Evolutionary conservation across 2,329 filamentous ascomycete species (phyloP).

Genomic region (Aspergillus latus): DNA sequence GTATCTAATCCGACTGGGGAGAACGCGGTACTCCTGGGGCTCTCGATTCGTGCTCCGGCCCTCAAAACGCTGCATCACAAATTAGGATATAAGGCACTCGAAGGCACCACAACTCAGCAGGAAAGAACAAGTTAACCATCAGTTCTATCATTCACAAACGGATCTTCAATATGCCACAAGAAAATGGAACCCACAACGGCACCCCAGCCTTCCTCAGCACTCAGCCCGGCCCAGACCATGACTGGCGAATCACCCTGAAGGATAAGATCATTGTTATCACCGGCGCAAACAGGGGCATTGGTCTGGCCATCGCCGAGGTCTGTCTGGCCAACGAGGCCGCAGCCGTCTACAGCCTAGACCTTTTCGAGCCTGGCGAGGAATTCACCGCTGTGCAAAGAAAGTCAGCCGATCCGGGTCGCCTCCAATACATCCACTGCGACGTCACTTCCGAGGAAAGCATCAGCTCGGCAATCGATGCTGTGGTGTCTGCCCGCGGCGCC

Average conservation of each 20-base stretch:
- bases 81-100: not conserved
- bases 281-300: slow-evolving; percentile 42
- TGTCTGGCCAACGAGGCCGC: slow-evolving; percentile 48
- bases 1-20: not conserved
- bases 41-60: not conserved
- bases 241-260: slow-evolving; percentile 47
- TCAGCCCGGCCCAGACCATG: slow-evolving; percentile 39
- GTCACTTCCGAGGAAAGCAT: slow-evolving; percentile 47
- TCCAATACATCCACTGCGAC: slow-evolving; percentile 49
- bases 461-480: slow-evolving; percentile 41
- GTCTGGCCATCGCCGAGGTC: slow-evolving; percentile 48
- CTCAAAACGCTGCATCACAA: not conserved
- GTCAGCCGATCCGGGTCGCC: slow-evolving; percentile 36
- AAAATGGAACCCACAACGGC: not conserved
- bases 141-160: not conserved
- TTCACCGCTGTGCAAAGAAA: slow-evolving; percentile 37
- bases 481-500: slow-evolving; percentile 39
- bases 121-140: not conserved
- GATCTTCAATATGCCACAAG: not conserved
- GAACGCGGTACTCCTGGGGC: not conserved
- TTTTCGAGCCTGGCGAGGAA: slow-evolving; percentile 35
- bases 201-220: slow-evolving; percentile 36
- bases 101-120: not conserved
- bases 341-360: slow-evolving; percentile 43
- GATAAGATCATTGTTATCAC: slow-evolving; percentile 24